phyloP scores from a whole-genome alignment of 306 rosid genomes.

The Pachyrhizus erosus region DNA sequence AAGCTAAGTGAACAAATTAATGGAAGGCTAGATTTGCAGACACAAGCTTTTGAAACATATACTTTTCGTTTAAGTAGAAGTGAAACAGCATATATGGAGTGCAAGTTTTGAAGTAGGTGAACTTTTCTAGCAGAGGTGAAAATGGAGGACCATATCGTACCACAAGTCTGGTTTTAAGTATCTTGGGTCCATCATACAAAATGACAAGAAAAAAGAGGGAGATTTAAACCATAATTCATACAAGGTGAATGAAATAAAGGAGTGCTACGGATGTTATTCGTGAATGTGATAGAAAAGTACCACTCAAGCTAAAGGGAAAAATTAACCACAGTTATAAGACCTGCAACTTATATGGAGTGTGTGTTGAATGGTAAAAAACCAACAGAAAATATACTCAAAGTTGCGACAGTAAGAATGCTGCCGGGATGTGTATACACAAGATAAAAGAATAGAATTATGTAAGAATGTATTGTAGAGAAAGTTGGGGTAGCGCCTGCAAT shows the following conservation, averaged over 20 bases:
- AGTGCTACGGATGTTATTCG: not conserved
- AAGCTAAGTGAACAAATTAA: too few relatives aligned
- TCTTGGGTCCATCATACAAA: not conserved
- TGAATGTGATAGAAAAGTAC: not conserved
- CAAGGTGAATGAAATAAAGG: not conserved
- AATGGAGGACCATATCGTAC: not conserved
- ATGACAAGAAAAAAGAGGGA: not conserved
- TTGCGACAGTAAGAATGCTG: not conserved
- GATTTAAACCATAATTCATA: not conserved
- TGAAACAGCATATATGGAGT: not conserved
- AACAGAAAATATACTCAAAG: too few relatives aligned
- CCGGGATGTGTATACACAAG: not conserved
- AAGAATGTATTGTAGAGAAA: too few relatives aligned
- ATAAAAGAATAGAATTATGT: too few relatives aligned
- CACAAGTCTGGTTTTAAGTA: not conserved
- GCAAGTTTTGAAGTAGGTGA: not conserved
- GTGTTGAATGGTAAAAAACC: not conserved
- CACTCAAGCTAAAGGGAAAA: not conserved
- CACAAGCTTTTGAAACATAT: not conserved
- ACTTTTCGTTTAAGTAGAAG: not conserved
- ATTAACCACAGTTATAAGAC: not conserved
- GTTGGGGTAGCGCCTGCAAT: too few relatives aligned
- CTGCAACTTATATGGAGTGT: not conserved
- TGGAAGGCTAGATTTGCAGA: not conserved
- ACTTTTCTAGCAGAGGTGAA: not conserved